Conservation (phyloP, 768 basidiomycete genomes). For the Agrocybe chaxingu region DNA sequence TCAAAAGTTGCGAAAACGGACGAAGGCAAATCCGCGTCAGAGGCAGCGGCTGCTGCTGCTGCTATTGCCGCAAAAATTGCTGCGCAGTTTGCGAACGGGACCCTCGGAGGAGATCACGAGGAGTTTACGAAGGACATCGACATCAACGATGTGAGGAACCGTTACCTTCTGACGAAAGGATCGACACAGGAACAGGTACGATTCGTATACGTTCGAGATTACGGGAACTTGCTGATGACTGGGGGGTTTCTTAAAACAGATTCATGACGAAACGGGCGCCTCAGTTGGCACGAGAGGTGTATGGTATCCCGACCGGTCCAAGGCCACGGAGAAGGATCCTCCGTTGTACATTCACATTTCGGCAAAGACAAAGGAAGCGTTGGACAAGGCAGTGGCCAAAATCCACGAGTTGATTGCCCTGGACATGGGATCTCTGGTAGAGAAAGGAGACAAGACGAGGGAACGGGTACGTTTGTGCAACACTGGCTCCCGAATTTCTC, state of each 20-base stretch:
- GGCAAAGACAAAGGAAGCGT: constrained; percentile 61
- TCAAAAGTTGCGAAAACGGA: constrained; percentile 44
- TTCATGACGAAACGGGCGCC: constrained; percentile 89
- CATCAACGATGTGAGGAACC: constrained; percentile 93
- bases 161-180: constrained; percentile 92
- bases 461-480: constrained; percentile 48
- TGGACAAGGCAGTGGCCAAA: constrained; percentile 67
- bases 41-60: constrained; percentile 67
- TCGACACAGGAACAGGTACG: constrained; percentile 88
- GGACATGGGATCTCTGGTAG: constrained; percentile 80
- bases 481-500: neutral
- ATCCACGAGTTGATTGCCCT: constrained; percentile 69
- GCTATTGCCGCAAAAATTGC: constrained; percentile 96
- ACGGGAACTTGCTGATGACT: constrained; percentile 1
- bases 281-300: constrained; percentile 90
- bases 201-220: neutral
- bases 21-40: constrained; percentile 60
- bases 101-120: constrained; percentile 52
- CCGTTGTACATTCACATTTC: constrained; percentile 93
- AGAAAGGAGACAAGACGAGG: constrained; percentile 64
- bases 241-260: constrained; percentile 42
- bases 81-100: constrained; percentile 64
- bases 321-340: constrained; percentile 90
- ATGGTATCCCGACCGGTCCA: constrained; percentile 93
- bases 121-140: constrained; percentile 91